Evolutionary conservation across 2,329 filamentous ascomycete species (phyloP), one percentile per base, ranked within the genome.

Genomic region (Hypoxylon sp.): DNA sequence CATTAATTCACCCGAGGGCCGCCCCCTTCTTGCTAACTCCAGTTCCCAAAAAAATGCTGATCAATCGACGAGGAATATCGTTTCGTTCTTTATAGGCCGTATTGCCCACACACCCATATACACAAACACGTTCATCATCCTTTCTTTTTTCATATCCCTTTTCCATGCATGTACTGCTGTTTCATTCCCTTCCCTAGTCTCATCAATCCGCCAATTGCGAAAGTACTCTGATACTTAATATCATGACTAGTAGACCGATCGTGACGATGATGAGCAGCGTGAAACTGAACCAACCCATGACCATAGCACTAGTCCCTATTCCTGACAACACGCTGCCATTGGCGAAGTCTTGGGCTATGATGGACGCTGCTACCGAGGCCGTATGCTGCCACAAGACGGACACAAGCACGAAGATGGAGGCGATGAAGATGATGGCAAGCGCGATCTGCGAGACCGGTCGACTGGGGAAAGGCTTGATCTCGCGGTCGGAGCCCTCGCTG

Each of bases 201-300:
- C 47, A 38, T 68, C 53, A 71, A 25, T 70, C 73, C 45, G 74
- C 75, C 67, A 84, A 73, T 64, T 88, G 81, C 63, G 84, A 81
- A 60, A 97, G 75, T 48, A 96, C 80, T 62, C 87, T 83, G 69
- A 97, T 94, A 75, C 91, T 97, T 71, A 97, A 76, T 66, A 97
- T 96, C 91, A 97, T 97, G 67, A 97, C 89, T 57, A 99, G 77
- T 72, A 97, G 73, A 47, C 93, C 94, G 67, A 97, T 94, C 37
- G 93, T 97, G 43, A 97, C 93, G 56, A 97, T 88, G 64, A 99
- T 96, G 60, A 99, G 80, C 43, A 97, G 73, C 15, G 90, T 88
- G 68, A 99, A 97, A 30, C 90, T 90, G 73, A 99, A 97, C 94
- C 94, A 99, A 51, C 94, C 94, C 67, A 99, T 80, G 12, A 97